Evolutionary conservation across 2,329 filamentous ascomycete species (phyloP), one percentile per base, ranked within the genome.

Genomic region (Ophiognomonia clavigignenti-juglandacearum): DNA sequence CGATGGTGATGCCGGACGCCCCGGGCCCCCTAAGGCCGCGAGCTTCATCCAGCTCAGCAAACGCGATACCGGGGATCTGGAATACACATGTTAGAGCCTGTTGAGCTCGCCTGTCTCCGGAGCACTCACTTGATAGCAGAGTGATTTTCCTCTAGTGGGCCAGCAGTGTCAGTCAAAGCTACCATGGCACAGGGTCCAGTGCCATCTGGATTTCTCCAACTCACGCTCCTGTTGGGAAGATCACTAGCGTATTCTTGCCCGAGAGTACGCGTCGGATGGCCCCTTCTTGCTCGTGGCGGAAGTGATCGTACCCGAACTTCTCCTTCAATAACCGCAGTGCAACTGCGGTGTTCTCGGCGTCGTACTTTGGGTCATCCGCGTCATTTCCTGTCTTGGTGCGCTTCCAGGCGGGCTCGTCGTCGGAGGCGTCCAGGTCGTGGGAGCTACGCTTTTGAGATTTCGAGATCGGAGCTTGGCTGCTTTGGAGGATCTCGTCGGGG

Each of bases 1-100:
- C 73, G 6, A 81, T 67, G 1, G 75, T 80, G 51, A 80, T 70
- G 6, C 75, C 79, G 10, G 64, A 59, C 16, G 68, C 64, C 3
- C 59, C 59, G 1, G 57, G 43, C 0, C 54, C 55, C 35, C 61
- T 54, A 3, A 53, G 52, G 1, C 58, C 60, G 4, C 52, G 59
- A 14, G 55, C 45, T 2, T 55, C 50, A 27, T 77, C 74, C 10
- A 72, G 54, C 40, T 69, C 60, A 32, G 68, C 64, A 29, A 77
- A 75, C 0, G 72, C 70, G 36, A 77, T 61, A 4, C 64, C 70
- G 0, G 71, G 71, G 23, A 75, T 72, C 69, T 74, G 40, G 1
- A 22, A 7, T 6, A n/a, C 1, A 10, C 6, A 10, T 6, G 24
- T 26, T 10, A 26, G 24, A 6, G 24, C 10, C 10, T 26, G 24